Percentiles rank a stretch among this genome's conserved stretches.
Evolutionary conservation across 2,329 filamentous ascomycete genomes (phyloP).

Genomic region (Bipolaris bicolor): DNA sequence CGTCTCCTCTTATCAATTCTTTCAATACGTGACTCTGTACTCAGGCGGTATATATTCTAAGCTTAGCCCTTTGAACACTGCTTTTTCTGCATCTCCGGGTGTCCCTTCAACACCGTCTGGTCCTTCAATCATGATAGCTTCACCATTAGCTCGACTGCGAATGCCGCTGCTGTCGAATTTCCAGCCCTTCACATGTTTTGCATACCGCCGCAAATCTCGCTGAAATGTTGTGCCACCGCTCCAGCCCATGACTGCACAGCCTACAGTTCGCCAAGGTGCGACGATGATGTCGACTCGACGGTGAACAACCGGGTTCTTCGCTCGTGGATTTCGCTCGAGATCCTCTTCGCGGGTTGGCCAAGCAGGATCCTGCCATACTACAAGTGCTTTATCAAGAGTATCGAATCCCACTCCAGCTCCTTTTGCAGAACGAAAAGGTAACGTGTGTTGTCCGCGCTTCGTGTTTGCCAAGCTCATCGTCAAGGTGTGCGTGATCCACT

Average conservation of each 20-base stretch:
- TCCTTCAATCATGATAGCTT: slow-evolving; percentile 72
- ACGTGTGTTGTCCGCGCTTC: slow-evolving; percentile 71
- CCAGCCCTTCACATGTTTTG: slow-evolving; percentile 71
- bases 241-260: slow-evolving; percentile 90
- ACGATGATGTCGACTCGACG: slow-evolving; percentile 92
- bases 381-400: slow-evolving; percentile 86
- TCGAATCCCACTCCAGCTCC: slow-evolving; percentile 71
- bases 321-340: slow-evolving; percentile 42
- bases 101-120: slow-evolving; percentile 52
- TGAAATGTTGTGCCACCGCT: slow-evolving; percentile 88
- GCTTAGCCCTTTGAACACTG: slow-evolving; percentile 78
- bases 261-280: slow-evolving; percentile 84
- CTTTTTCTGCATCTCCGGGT: slow-evolving; percentile 75
- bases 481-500: slow-evolving; percentile 82
- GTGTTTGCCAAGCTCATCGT: slow-evolving; percentile 72
- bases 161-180: slow-evolving; percentile 94
- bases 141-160: slow-evolving; percentile 69
- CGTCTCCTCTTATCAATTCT: not conserved
- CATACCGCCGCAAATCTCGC: slow-evolving; percentile 81
- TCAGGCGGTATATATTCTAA: slow-evolving; percentile 57
- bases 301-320: slow-evolving; percentile 74
- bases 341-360: slow-evolving; percentile 50
- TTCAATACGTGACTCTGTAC: slow-evolving; percentile 54
- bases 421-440: slow-evolving; percentile 58
- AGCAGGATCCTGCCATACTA: slow-evolving; percentile 83